These are phyloP conservation scores for Haplosporangium sp. DNA, from an alignment of 371 early-diverging fungal genomes.

Conservation along the genomic window DNA sequence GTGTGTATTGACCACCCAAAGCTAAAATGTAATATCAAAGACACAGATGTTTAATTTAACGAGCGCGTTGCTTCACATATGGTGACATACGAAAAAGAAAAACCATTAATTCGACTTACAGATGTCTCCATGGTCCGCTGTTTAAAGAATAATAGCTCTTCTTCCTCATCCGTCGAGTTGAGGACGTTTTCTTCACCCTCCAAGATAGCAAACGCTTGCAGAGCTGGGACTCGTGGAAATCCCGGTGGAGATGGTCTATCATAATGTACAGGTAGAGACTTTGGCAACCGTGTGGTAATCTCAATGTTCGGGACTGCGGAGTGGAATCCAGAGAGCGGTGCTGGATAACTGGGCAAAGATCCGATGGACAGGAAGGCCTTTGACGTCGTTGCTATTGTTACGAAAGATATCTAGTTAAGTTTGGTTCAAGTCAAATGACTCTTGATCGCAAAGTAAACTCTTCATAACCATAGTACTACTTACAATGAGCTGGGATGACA, in stretches of 20 bases:
- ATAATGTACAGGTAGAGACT: slow-evolving; percentile 19
- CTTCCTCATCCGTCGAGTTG: slow-evolving; percentile 68
- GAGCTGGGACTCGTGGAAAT: slow-evolving; percentile 18
- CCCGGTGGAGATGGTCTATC: slow-evolving; percentile 15
- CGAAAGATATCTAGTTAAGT: neutral
- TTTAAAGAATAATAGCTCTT: slow-evolving; percentile 71
- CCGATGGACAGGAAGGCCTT: slow-evolving; percentile 35
- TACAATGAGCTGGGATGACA: slow-evolving; percentile 45
- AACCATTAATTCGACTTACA: slow-evolving; percentile 52
- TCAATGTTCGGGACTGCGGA: slow-evolving; percentile 31
- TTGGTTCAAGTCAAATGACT: neutral
- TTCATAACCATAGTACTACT: neutral
- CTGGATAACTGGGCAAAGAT: slow-evolving; percentile 23
- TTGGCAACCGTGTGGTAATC: slow-evolving; percentile 16
- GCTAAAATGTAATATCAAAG: slow-evolving; percentile 39
- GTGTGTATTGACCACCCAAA: slow-evolving; percentile 72
- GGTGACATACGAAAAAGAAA: neutral
- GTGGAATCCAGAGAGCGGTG: slow-evolving; percentile 24
- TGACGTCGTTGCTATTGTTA: slow-evolving; percentile 19
- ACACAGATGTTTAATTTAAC: neutral
- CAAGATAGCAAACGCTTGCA: slow-evolving; percentile 43
- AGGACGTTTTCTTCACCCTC: slow-evolving; percentile 65
- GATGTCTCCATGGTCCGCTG: slow-evolving; percentile 73
- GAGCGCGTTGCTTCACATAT: neutral
- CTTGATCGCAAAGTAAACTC: neutral